phyloP scores from a whole-genome alignment of 2,329 filamentous ascomycete genomes.

The Stachybotrys chartarum region DNA sequence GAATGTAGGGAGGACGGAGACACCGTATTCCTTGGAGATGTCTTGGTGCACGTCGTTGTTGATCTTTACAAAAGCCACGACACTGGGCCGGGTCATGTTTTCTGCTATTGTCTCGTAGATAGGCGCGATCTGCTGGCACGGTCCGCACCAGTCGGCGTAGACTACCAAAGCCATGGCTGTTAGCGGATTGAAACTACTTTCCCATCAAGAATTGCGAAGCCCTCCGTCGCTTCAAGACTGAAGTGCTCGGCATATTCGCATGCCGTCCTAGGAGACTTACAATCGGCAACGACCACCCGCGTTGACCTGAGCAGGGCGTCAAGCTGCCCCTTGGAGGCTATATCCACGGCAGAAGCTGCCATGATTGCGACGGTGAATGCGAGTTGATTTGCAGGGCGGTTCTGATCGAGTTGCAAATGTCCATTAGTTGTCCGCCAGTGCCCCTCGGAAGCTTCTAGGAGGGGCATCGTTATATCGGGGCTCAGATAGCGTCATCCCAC shows the following conservation, averaged over 20 bases:
- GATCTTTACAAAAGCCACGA: slow-evolving; percentile 79
- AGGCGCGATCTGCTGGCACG: slow-evolving; percentile 78
- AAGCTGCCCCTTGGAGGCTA: slow-evolving; percentile 54
- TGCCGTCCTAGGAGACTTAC: slow-evolving; percentile 47
- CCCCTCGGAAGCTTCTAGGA: slow-evolving; percentile 15
- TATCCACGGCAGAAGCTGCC: neutral
- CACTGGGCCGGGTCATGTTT: slow-evolving; percentile 55
- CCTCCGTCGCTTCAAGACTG: neutral
- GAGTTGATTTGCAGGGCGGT: slow-evolving; percentile 11
- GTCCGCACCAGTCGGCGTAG: slow-evolving; percentile 79
- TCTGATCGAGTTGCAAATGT: slow-evolving; percentile 11
- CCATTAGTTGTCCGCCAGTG: slow-evolving; percentile 7
- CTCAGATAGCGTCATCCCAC: slow-evolving; percentile 6
- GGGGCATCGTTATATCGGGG: slow-evolving; percentile 21
- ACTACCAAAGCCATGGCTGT: slow-evolving; percentile 42
- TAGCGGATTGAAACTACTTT: neutral
- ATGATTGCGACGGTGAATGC: slow-evolving; percentile 4
- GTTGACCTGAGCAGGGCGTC: slow-evolving; percentile 61
- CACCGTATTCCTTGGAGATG: slow-evolving; percentile 63
- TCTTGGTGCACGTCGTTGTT: slow-evolving; percentile 72
- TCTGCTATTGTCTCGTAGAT: slow-evolving; percentile 56
- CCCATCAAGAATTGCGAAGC: neutral
- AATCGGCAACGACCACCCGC: slow-evolving; percentile 79
- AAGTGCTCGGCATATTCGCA: neutral
- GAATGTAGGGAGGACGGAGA: slow-evolving; percentile 84